Evolutionary conservation across 2,329 filamentous ascomycete species (phyloP), one percentile per base, ranked within the genome.

Genomic region (Colletotrichum somersetense): DNA sequence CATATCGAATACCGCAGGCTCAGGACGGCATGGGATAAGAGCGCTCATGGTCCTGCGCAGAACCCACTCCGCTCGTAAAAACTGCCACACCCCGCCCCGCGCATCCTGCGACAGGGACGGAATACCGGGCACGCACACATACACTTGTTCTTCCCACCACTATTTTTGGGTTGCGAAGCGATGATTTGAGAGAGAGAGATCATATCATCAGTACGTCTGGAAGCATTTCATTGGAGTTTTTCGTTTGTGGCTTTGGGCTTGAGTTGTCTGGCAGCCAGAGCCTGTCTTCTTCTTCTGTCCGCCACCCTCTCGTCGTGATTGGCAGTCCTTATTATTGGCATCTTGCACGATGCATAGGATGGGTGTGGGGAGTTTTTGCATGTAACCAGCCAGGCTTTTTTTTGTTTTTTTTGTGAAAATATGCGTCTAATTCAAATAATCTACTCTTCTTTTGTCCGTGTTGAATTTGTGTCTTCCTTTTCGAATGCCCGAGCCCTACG

Each of bases 201-300:
- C 11, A 38, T 23, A 7, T 50, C 6, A 35, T 35, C 46, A 7
- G 1, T 35, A 38, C 46, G 40, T 33, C 30, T 23, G 59, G 44
- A 30, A 6, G 59, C 59, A 62, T 62, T 52, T 26, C 33, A 38
- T 62, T 26, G 59, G 59, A 50, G 59, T 62, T 62, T 30, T 30
- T 52, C n/a, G 10, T 62, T 50, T 14, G 30, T 57, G 33, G 33
- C 46, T 26, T 50, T 52, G 46, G 46, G 30, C n/a, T 20, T 46
- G n/a, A 30, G n/a, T 52, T 62, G 12, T 62, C 33, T n/a, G 33
- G 46, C n/a, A 50, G 44, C n/a, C n/a, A n/a, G 50, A 40, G 48
- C 59, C 58, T 62, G 38, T 42, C 14, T n/a, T 61, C 33, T 40
- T 56, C 46, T n/a, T 38, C 30, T 20, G 44, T 23, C 40, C 42